Conservation (phyloP, 345 rosid species). For the Sisymbrium altissimum region DNA sequence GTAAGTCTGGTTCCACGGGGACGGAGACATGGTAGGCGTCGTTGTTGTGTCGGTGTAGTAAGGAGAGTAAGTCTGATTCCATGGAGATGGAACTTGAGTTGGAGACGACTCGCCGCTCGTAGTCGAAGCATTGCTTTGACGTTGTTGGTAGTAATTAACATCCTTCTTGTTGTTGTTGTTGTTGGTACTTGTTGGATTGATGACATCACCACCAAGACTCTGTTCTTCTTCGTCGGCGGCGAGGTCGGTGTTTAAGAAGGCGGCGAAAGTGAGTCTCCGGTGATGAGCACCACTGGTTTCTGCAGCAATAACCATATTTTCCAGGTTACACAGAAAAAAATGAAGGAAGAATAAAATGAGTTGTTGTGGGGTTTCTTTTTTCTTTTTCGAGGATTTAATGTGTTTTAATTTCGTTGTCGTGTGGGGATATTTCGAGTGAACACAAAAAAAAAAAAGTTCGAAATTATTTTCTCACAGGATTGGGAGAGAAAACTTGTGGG, state of each 20-base stretch:
- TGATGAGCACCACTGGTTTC: constrained; percentile 26
- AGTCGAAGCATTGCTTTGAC: constrained; percentile 27
- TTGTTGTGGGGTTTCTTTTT: background rate
- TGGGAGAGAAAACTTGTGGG: background rate
- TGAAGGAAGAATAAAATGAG: background rate
- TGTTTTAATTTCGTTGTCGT: constrained; percentile 18
- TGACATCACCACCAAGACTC: constrained; percentile 9
- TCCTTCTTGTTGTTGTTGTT: background rate
- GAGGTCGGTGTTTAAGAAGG: constrained; percentile 53
- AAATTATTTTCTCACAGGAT: background rate
- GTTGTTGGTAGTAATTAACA: background rate
- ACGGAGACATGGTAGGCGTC: constrained; percentile 47
- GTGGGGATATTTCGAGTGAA: background rate
- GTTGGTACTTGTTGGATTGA: constrained; percentile 9
- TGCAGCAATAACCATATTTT: constrained; percentile 21
- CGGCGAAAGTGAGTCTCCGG: constrained; percentile 53
- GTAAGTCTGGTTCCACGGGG: constrained; percentile 61
- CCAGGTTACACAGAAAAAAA: background rate
- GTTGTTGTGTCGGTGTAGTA: constrained; percentile 40
- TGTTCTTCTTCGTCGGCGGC: constrained; percentile 27
- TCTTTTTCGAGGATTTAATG: background rate
- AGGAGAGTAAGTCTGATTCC: constrained; percentile 52
- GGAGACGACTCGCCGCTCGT: constrained; percentile 56
- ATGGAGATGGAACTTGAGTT: constrained; percentile 45
- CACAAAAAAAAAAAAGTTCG: background rate